These are phyloP conservation scores for Coprinopsis marcescibilis DNA, from an alignment of 768 basidiomycete species.

Conservation along the genomic window DNA sequence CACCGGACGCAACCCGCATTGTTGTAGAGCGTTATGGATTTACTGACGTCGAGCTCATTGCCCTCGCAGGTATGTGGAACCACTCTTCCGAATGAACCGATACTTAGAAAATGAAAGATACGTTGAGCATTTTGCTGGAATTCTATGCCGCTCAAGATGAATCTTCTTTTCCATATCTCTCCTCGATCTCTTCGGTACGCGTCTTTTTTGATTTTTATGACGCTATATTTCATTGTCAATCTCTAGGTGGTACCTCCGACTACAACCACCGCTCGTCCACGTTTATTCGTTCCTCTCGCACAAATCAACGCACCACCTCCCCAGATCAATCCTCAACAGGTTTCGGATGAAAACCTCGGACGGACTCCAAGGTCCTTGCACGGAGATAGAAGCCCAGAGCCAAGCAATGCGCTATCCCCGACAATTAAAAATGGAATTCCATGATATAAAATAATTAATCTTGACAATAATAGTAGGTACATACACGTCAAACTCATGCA, in stretches of 20 bases:
- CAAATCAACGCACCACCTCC: conserved; percentile 19
- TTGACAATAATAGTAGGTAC: not conserved
- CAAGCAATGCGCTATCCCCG: conserved; percentile 14
- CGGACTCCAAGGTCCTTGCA: conserved; percentile 58
- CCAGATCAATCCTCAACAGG: conserved; percentile 16
- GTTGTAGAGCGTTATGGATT: conserved; percentile 65
- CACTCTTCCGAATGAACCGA: conserved; percentile 5
- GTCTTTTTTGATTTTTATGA: conserved; percentile 1
- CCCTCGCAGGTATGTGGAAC: conserved; percentile 50
- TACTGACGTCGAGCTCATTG: conserved; percentile 48
- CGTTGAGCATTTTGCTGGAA: conserved; percentile 60
- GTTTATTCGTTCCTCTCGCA: conserved; percentile 35
- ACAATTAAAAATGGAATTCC: not conserved
- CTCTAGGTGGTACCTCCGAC: conserved; percentile 45
- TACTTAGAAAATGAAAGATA: conserved; percentile 36
- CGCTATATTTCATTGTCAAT: conserved; percentile 3
- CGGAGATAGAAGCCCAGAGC: conserved; percentile 49
- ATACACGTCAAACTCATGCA: no score
- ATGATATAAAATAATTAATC: not conserved
- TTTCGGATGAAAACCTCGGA: conserved; percentile 26
- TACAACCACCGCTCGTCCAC: conserved; percentile 24
- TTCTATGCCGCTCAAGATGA: conserved; percentile 66
- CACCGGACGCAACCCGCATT: conserved; percentile 63
- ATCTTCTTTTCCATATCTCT: conserved; percentile 41
- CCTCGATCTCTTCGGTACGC: conserved; percentile 46